phyloP scores from a whole-genome alignment of 2,329 filamentous ascomycete species.

The Trichoderma harzianum region DNA sequence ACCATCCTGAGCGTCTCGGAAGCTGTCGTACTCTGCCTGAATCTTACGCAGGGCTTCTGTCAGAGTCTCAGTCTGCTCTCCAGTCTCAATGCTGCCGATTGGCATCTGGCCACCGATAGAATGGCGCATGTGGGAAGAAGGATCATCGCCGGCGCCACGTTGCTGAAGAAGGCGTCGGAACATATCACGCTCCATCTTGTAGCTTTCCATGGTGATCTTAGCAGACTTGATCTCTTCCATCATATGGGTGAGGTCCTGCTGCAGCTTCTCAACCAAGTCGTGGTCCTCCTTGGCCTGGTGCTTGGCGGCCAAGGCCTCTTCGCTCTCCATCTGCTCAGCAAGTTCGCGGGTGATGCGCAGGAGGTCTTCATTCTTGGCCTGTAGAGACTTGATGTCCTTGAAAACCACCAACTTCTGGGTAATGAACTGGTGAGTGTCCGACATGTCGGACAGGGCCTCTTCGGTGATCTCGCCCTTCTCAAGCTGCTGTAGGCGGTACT shows the following conservation, averaged over 20 bases:
- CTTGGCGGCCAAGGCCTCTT: constrained; percentile 71
- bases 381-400: constrained; percentile 78
- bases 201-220: constrained; percentile 81
- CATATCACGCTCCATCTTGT: constrained; percentile 94
- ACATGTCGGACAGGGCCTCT: constrained; percentile 68
- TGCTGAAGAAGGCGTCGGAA: constrained; percentile 92
- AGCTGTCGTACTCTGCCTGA: constrained; percentile 84
- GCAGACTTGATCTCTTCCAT: constrained; percentile 83
- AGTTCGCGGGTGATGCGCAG: constrained; percentile 79
- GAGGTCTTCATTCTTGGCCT: constrained; percentile 83
- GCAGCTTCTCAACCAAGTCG: constrained; percentile 69
- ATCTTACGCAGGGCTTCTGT: constrained; percentile 79
- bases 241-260: constrained; percentile 69
- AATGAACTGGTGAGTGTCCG: constrained; percentile 84
- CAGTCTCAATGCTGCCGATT: constrained; percentile 56
- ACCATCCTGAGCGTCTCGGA: constrained; percentile 77
- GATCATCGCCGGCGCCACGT: constrained; percentile 53
- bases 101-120: constrained; percentile 61
- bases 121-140: constrained; percentile 67
- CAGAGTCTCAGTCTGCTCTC: constrained; percentile 58
- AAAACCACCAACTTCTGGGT: constrained; percentile 87
- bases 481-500: constrained; percentile 71
- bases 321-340: constrained; percentile 85
- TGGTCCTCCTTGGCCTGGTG: constrained; percentile 61
- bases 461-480: constrained; percentile 72